These are phyloP conservation scores for Sanghuangporus sanghuang DNA, from an alignment of 1,284 basidiomycete genomes.

Conservation along the genomic window DNA sequence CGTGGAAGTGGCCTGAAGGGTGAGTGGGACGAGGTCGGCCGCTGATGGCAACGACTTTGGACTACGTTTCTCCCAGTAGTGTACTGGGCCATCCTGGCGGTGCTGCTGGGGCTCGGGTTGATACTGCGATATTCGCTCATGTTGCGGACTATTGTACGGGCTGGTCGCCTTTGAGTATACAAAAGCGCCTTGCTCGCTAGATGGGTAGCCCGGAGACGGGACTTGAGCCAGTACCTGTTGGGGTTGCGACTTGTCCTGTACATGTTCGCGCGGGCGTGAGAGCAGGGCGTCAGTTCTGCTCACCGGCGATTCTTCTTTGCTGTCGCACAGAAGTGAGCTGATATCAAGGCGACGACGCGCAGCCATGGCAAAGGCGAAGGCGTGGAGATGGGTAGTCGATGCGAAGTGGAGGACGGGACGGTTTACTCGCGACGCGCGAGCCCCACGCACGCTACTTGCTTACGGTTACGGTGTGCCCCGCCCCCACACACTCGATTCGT, in stretches of 20 bases:
- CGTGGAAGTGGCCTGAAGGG: constrained; percentile 1
- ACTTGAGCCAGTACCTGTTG: constrained; percentile 3
- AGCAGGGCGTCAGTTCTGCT: constrained; percentile 2
- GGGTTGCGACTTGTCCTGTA: background rate
- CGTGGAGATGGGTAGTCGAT: background rate
- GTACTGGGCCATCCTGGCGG: background rate
- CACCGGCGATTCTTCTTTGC: constrained; percentile 27
- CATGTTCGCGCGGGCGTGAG: constrained; percentile 2
- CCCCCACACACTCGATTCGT: background rate
- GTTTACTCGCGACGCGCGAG: constrained; percentile 4
- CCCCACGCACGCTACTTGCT: background rate
- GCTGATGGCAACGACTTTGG: constrained; percentile 3
- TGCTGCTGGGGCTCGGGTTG: constrained; percentile 1
- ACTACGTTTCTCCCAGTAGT: background rate
- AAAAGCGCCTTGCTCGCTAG: constrained; percentile 5
- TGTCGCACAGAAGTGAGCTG: constrained; percentile 61
- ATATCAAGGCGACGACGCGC: constrained; percentile 61
- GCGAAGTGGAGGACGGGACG: background rate
- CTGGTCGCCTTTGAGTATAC: background rate
- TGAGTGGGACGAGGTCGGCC: constrained; percentile 4
- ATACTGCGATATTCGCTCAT: background rate
- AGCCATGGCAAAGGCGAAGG: constrained; percentile 39
- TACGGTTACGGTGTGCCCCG: background rate
- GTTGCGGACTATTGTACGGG: constrained; percentile 6
- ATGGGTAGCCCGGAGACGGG: constrained; percentile 1